phyloP scores from a whole-genome alignment of 257 asterid species.

The Datura wrightii region DNA sequence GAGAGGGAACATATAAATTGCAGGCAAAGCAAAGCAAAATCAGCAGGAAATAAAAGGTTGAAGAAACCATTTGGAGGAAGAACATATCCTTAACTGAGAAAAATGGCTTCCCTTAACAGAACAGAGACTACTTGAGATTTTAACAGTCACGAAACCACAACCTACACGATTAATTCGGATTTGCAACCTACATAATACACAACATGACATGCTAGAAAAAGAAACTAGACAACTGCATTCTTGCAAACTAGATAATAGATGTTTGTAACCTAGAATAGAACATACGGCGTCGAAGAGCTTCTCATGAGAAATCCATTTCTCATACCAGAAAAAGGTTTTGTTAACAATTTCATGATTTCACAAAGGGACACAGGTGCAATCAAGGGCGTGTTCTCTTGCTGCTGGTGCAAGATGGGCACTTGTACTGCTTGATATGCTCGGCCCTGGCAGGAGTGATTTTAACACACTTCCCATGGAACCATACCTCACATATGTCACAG shows the following conservation, averaged over 20 bases:
- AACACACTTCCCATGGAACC: slow-evolving; percentile 92
- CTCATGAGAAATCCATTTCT: not conserved
- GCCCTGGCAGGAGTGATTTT: slow-evolving; percentile 89
- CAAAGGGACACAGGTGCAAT: slow-evolving; percentile 30
- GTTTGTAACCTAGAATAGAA: slow-evolving; percentile 1
- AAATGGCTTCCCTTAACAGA: not conserved
- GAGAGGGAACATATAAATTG: not conserved
- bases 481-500: slow-evolving; percentile 80
- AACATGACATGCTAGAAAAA: not conserved
- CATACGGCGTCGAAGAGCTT: not conserved
- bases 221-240: slow-evolving; percentile 22
- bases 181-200: slow-evolving; percentile 19
- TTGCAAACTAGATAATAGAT: slow-evolving; percentile 8
- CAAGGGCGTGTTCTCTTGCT: slow-evolving; percentile 70
- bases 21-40: not conserved
- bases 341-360: slow-evolving; percentile 28
- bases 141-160: not conserved
- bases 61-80: not conserved
- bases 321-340: slow-evolving; percentile 27
- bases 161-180: not conserved
- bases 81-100: not conserved
- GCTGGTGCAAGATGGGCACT: slow-evolving; percentile 68
- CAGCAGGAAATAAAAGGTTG: not conserved
- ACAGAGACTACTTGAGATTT: not conserved
- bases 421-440: slow-evolving; percentile 90